These are phyloP conservation scores for Heritiera littoralis DNA, from an alignment of 345 rosid genomes.

Conservation along the genomic window DNA sequence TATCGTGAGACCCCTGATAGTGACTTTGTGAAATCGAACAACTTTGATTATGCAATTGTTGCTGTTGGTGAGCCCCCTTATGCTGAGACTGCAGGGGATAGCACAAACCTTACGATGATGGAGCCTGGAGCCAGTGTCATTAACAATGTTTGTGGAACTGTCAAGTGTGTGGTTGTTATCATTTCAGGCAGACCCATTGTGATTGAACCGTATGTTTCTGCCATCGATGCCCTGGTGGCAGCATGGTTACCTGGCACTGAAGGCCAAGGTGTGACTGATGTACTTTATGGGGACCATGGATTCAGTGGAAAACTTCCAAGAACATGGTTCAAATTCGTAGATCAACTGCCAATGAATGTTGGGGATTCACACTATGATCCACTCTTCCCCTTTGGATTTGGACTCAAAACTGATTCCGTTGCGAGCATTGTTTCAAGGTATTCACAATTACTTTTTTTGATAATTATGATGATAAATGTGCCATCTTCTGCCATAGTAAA, in stretches of 20 bases:
- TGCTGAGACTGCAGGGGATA: constrained; percentile 86
- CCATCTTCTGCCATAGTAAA: background rate
- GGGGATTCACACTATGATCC: constrained; percentile 84
- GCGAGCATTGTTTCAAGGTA: constrained; percentile 63
- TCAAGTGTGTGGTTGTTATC: constrained; percentile 74
- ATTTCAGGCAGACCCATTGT: constrained; percentile 89
- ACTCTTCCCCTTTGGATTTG: constrained; percentile 75
- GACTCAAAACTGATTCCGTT: constrained; percentile 72
- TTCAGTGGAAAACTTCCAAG: constrained; percentile 85
- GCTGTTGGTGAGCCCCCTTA: constrained; percentile 83
- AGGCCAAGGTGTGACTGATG: constrained; percentile 90
- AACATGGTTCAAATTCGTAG: constrained; percentile 85
- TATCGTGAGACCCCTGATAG: constrained; percentile 62
- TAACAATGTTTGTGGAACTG: constrained; percentile 59
- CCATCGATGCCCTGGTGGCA: constrained; percentile 74
- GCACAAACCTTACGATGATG: constrained; percentile 57
- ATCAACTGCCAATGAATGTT: constrained; percentile 90
- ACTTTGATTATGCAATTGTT: constrained; percentile 75
- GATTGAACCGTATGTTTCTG: constrained; percentile 67
- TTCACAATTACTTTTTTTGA: background rate
- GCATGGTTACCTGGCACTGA: constrained; percentile 97
- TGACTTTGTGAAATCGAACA: constrained; percentile 64
- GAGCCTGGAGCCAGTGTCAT: constrained; percentile 68
- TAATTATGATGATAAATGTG: background rate
- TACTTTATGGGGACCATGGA: constrained; percentile 78